phyloP scores from a whole-genome alignment of 83 land plant genomes.

The Thuja plicata region DNA sequence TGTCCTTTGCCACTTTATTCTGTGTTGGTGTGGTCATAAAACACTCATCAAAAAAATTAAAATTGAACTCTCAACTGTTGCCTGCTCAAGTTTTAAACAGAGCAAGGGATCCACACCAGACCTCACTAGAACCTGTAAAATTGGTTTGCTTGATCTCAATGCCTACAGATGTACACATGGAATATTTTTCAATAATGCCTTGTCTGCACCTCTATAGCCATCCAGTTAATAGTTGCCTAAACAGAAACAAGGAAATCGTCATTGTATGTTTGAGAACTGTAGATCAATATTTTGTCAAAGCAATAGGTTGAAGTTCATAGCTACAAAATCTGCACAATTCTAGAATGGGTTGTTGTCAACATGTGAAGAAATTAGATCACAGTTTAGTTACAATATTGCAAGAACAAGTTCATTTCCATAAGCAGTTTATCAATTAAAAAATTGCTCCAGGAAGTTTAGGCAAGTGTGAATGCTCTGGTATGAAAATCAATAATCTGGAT shows the following conservation, averaged over 20 bases:
- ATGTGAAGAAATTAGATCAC: neutral
- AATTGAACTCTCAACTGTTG: neutral
- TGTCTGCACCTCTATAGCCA: neutral
- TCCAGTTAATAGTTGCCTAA: neutral
- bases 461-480: neutral
- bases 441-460: neutral
- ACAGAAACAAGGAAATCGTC: neutral
- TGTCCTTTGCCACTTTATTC: no score
- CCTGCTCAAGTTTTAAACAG: neutral
- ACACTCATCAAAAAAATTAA: neutral
- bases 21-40: neutral
- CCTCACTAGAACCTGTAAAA: neutral
- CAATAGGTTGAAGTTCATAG: neutral
- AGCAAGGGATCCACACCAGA: neutral
- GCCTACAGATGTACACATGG: neutral
- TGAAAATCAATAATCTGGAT: neutral
- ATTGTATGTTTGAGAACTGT: neutral
- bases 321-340: neutral
- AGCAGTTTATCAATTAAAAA: neutral
- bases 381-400: neutral
- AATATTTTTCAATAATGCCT: neutral
- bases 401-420: neutral
- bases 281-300: neutral
- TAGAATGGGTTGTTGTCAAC: neutral
- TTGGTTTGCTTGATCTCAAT: neutral